Conservation (phyloP, 257 asterid genomes). For the Gentiana dahurica region DNA sequence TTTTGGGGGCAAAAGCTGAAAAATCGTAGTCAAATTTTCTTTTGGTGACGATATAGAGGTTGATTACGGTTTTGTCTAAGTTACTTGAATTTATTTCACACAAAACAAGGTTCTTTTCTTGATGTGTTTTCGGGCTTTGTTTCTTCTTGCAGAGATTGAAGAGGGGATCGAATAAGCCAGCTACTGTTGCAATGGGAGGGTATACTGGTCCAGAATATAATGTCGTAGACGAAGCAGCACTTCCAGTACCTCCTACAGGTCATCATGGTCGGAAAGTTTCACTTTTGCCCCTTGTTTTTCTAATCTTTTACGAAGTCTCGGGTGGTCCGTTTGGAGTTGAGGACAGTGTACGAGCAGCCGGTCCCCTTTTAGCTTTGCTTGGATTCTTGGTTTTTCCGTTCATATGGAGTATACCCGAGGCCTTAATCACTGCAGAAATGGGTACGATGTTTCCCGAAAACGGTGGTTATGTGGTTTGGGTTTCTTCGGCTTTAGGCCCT, state of each 20-base stretch:
- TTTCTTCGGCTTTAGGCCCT: slow-evolving; percentile 36
- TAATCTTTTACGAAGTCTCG: slow-evolving; percentile 39
- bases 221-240: slow-evolving; percentile 14
- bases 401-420: slow-evolving; percentile 39
- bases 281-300: slow-evolving; percentile 28
- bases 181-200: slow-evolving; percentile 17
- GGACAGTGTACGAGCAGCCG: slow-evolving; percentile 32
- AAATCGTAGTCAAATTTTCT: no score
- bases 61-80: background rate
- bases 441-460: slow-evolving; percentile 43
- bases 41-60: no score
- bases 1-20: no score
- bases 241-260: slow-evolving; percentile 8
- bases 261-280: slow-evolving; percentile 19
- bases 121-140: background rate
- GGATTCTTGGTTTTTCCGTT: slow-evolving; percentile 30
- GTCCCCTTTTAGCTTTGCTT: slow-evolving; percentile 31
- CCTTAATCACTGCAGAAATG: slow-evolving; percentile 36
- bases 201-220: slow-evolving; percentile 16
- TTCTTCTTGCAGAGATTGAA: slow-evolving; percentile 20
- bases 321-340: slow-evolving; percentile 42
- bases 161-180: slow-evolving; percentile 12
- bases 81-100: background rate
- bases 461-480: slow-evolving; percentile 44
- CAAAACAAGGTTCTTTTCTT: background rate